Conservation (phyloP, 257 asterid species). For the Solanum paucissectum region DNA sequence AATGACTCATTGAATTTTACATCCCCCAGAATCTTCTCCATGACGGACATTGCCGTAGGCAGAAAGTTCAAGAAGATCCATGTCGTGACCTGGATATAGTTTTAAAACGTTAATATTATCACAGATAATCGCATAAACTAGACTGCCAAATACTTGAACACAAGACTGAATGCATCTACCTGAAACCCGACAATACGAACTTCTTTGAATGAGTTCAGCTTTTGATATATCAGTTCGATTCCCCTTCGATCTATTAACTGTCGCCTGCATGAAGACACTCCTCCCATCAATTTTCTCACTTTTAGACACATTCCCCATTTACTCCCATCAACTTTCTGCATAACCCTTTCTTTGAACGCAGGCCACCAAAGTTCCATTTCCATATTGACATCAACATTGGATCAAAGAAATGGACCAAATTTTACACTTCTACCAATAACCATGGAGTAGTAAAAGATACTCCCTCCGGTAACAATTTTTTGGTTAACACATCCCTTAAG, state of each 20-base stretch:
- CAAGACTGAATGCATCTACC: not conserved
- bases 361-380: too few species aligned
- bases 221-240: slow-evolving; percentile 74
- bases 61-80: slow-evolving; percentile 90
- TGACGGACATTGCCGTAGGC: slow-evolving; percentile 75
- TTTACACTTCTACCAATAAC: too few species aligned
- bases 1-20: slow-evolving; percentile 49
- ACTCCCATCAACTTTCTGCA: not conserved
- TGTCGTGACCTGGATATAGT: slow-evolving; percentile 48
- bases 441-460: too few species aligned
- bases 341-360: not conserved
- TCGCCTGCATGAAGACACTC: slow-evolving; percentile 33
- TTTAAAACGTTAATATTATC: not conserved
- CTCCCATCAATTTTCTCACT: not conserved
- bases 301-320: not conserved
- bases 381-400: too few species aligned
- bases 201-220: slow-evolving; percentile 75
- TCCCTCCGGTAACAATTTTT: too few species aligned
- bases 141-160: not conserved
- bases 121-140: not conserved
- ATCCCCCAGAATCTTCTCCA: slow-evolving; percentile 67
- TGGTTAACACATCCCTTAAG: too few species aligned
- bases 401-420: too few species aligned
- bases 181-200: slow-evolving; percentile 82
- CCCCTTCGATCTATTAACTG: slow-evolving; percentile 87